These are phyloP conservation scores for Mucor piriformis DNA, from an alignment of 371 early-diverging fungal species.

Conservation along the genomic window DNA sequence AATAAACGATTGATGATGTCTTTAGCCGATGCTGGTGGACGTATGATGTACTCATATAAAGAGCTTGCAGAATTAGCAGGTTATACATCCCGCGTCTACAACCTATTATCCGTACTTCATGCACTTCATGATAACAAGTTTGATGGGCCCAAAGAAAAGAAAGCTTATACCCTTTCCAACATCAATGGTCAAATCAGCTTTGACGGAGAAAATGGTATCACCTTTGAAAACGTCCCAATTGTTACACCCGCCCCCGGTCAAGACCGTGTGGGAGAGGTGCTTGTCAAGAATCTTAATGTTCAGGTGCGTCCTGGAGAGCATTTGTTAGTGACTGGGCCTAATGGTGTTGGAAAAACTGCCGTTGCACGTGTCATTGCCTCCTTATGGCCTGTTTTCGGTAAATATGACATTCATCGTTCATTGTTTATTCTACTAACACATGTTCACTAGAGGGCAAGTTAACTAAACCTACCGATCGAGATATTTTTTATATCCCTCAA, in stretches of 20 bases:
- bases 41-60: conserved; percentile 90
- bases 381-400: conserved; percentile 86
- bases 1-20: conserved; percentile 84
- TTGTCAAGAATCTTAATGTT: conserved; percentile 63
- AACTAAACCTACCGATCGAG: conserved; percentile 62
- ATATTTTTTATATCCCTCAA: conserved; percentile 89
- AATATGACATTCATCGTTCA: too few species aligned
- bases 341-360: conserved; percentile 83
- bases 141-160: conserved; percentile 31
- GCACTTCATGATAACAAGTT: conserved; percentile 56
- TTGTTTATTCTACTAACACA: too few species aligned
- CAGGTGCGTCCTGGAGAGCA: conserved; percentile 70
- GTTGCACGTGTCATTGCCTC: conserved; percentile 82
- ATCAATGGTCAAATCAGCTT: conserved; percentile 52
- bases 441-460: conserved; percentile 72
- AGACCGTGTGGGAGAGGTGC: conserved; percentile 63
- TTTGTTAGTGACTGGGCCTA: conserved; percentile 77
- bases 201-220: conserved; percentile 50
- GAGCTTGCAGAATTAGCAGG: conserved; percentile 87
- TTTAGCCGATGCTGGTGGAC: conserved; percentile 89
- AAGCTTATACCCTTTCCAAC: conserved; percentile 49
- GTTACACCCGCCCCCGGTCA: conserved; percentile 70
- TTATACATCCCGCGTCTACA: conserved; percentile 83
- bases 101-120: conserved; percentile 71
- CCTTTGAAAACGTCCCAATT: conserved; percentile 69